Evolutionary conservation across 2,329 filamentous ascomycete genomes (phyloP).

Genomic region (Beauveria sp.): DNA sequence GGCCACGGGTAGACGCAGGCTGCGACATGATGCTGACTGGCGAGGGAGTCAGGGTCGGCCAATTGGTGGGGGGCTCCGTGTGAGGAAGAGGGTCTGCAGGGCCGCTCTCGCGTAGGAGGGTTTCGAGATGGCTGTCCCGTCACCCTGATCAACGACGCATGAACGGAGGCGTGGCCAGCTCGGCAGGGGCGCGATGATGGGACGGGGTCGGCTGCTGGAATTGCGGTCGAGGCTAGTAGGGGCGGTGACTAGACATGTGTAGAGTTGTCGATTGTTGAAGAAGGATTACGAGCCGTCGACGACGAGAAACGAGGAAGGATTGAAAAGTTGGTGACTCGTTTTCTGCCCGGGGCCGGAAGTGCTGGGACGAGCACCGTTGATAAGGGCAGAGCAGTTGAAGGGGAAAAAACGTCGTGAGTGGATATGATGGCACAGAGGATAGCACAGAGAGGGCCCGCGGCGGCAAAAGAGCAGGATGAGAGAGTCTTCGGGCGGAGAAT

Average conservation of each 20-base stretch:
- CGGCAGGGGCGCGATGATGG: neutral
- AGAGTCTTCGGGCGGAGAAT: neutral
- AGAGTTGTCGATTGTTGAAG: neutral
- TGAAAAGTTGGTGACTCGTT: neutral
- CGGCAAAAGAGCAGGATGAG: neutral
- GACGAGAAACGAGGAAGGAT: neutral
- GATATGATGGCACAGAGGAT: neutral
- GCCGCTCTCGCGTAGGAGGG: conserved; percentile 16
- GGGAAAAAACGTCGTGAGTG: neutral
- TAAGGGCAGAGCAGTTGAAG: too few relatives aligned
- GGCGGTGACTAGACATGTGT: neutral
- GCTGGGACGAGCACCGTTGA: neutral
- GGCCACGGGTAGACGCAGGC: neutral
- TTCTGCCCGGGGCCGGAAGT: neutral
- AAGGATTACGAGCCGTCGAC: neutral
- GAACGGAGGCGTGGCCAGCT: conserved; percentile 13
- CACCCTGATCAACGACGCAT: conserved; percentile 43
- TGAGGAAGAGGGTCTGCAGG: conserved; percentile 1
- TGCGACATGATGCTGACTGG: conserved; percentile 11
- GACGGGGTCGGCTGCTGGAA: neutral
- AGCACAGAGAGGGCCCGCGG: neutral
- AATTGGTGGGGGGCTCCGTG: neutral
- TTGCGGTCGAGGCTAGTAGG: neutral
- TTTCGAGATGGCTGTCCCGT: conserved; percentile 32
- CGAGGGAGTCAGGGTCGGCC: conserved; percentile 1